Conservation (phyloP, 2,329 filamentous ascomycete species). For the Hypoxylon sp. region DNA sequence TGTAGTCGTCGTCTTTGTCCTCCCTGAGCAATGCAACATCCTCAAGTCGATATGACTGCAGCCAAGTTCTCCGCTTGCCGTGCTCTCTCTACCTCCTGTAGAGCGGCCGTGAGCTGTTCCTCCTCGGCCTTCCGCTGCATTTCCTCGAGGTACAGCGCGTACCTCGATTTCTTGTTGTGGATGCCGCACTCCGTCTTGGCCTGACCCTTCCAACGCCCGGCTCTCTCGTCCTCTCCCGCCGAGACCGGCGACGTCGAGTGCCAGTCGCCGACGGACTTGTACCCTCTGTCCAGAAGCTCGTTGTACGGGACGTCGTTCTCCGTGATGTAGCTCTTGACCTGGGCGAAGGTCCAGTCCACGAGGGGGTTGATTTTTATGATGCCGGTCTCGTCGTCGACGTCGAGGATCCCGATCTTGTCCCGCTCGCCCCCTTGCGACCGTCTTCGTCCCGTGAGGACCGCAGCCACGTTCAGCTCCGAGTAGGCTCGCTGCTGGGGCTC, state of each 20-base stretch:
- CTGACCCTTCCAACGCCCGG: slow-evolving; percentile 96
- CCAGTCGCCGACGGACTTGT: slow-evolving; percentile 98
- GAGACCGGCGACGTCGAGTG: slow-evolving; percentile 92
- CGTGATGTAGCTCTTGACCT: slow-evolving; percentile 88
- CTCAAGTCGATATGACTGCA: background rate
- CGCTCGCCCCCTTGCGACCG: slow-evolving; percentile 93
- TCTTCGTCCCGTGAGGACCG: slow-evolving; percentile 90
- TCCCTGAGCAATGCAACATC: too few relatives aligned
- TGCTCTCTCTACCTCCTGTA: slow-evolving; percentile 33
- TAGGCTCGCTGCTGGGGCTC: slow-evolving; percentile 95
- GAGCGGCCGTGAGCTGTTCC: slow-evolving; percentile 39
- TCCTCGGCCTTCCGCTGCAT: slow-evolving; percentile 74
- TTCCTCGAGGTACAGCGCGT: slow-evolving; percentile 82
- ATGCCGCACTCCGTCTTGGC: slow-evolving; percentile 98
- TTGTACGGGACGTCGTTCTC: slow-evolving; percentile 94
- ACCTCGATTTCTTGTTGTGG: slow-evolving; percentile 96
- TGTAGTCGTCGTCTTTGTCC: background rate
- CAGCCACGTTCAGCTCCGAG: slow-evolving; percentile 83
- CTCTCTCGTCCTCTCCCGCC: slow-evolving; percentile 93
- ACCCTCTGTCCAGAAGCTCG: slow-evolving; percentile 86
- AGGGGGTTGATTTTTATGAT: slow-evolving; percentile 98
- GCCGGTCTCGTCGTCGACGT: slow-evolving; percentile 85
- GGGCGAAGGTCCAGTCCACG: slow-evolving; percentile 90
- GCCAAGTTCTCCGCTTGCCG: slow-evolving; percentile 9
- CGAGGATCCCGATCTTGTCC: slow-evolving; percentile 87